Evolutionary conservation across 2,329 filamentous ascomycete genomes (phyloP).

Genomic region (Purpureocillium lavendulum): DNA sequence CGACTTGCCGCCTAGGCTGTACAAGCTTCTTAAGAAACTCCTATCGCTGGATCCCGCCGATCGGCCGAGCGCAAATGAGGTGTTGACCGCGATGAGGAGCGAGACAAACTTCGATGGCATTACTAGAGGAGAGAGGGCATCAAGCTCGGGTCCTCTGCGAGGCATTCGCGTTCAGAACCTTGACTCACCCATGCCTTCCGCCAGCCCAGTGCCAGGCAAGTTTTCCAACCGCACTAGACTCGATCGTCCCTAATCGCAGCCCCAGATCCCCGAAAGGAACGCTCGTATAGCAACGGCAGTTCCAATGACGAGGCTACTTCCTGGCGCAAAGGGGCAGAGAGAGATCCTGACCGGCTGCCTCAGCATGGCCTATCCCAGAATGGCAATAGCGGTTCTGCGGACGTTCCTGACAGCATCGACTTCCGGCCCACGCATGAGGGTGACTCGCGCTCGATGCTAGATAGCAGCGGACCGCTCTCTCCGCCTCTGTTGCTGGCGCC

Average conservation of each 20-base stretch:
- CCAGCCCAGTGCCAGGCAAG: slow-evolving; percentile 40
- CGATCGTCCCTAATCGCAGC: slow-evolving; percentile 17
- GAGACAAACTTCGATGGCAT: slow-evolving; percentile 44
- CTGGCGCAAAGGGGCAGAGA: not conserved
- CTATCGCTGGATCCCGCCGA: slow-evolving; percentile 69
- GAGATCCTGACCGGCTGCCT: not conserved
- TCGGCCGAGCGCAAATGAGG: slow-evolving; percentile 78
- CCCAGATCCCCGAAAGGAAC: slow-evolving; percentile 24
- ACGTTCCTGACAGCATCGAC: not conserved
- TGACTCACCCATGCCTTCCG: slow-evolving; percentile 41
- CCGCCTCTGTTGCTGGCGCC: slow-evolving; percentile 38
- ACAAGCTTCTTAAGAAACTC: slow-evolving; percentile 72
- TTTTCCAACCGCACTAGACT: slow-evolving; percentile 1
- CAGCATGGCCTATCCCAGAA: not conserved
- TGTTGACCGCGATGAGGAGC: slow-evolving; percentile 67
- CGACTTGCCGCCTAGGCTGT: slow-evolving; percentile 80
- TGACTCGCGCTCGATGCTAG: not conserved
- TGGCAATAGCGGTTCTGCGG: not conserved
- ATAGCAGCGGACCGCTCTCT: not conserved
- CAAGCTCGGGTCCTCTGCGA: slow-evolving; percentile 30
- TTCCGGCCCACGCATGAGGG: not conserved
- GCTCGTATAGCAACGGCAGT: slow-evolving; percentile 5
- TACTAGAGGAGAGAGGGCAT: slow-evolving; percentile 21
- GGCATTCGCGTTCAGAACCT: slow-evolving; percentile 44
- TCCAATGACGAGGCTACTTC: not conserved